Base-by-base conservation (phyloP, 192 early-diverging fungal genomes). In the Phlyctochytrium bullatum region DNA sequence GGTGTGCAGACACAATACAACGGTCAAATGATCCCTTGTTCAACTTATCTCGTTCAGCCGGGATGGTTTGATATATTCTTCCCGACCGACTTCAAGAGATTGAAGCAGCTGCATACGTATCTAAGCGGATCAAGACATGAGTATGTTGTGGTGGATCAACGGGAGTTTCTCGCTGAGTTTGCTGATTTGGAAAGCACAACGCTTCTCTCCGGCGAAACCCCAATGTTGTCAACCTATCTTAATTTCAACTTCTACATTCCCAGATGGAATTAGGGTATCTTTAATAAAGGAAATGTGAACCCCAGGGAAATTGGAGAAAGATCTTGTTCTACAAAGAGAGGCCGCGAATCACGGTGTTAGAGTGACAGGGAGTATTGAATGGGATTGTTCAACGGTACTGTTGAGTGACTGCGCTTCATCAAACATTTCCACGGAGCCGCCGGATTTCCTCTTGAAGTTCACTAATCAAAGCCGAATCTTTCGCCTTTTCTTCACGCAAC, bases 51-150 rank as follows among this genome's bases (percentile, higher is more conserved):
- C 76, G 95, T 99, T 4, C 92, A 94, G 75, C 97, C 94, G 2
- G 97, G 97, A 12, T 97, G 88, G 87, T 99, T 99, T 79, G 96
- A 98, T 71, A 96, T 99, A 53, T 98, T 99, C 77, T 99, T 98
- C 71, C 97, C 97, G 2, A 98, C 95, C 25, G 90, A 99, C 75
- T 99, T 96, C 85, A 92, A 92, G 68, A 75, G 93, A 17, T 67
- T 95, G 72, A 69, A 74, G 66, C 84, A 87, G 34, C 80, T 98
- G 78, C 95, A 98, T 75, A 14, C 10, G 54, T 25, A 57, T 27
- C 6, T 14, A 47, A 14, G 10, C 40, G 20, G 40, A 14, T 47
- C 40, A 47, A 6, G 20, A 20, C 40, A 47, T 47, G n/a, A n/a
- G n/a, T n/a, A n/a, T n/a, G n/a, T n/a, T 62, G 81, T 92, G 1